Percentiles rank a stretch among this genome's conserved stretches.
These are phyloP conservation scores for Podospora pseudopauciseta DNA, from an alignment of 495 filamentous ascomycete species.

Conservation along the genomic window DNA sequence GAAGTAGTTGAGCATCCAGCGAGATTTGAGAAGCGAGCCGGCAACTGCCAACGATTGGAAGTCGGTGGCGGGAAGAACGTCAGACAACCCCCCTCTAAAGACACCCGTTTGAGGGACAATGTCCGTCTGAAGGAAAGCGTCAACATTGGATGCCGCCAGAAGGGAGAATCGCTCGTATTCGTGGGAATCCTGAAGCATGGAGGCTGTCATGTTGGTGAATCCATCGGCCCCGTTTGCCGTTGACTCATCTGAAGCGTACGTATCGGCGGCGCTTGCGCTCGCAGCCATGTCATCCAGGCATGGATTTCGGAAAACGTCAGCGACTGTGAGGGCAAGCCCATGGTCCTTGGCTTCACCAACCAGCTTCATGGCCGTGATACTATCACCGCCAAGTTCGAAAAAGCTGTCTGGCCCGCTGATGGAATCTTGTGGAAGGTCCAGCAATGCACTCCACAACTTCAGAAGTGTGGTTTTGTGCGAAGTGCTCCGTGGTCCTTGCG, in stretches of 20 bases:
- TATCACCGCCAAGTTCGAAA: slow-evolving; percentile 60
- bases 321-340: slow-evolving; percentile 50
- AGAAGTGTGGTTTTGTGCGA: slow-evolving; percentile 25
- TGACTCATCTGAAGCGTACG: neutral
- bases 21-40: slow-evolving; percentile 51
- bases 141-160: slow-evolving; percentile 43
- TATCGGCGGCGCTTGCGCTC: neutral
- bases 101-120: slow-evolving; percentile 55
- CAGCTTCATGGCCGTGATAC: slow-evolving; percentile 61
- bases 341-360: slow-evolving; percentile 49
- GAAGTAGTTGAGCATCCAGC: slow-evolving; percentile 51
- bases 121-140: slow-evolving; percentile 48
- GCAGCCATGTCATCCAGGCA: slow-evolving; percentile 20
- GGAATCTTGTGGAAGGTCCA: slow-evolving; percentile 20
- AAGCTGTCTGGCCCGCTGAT: slow-evolving; percentile 53
- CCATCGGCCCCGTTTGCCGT: neutral
- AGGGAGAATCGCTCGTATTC: slow-evolving; percentile 47
- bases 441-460: slow-evolving; percentile 25
- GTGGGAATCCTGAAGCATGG: slow-evolving; percentile 16
- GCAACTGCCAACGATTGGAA: slow-evolving; percentile 59
- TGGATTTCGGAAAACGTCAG: slow-evolving; percentile 40
- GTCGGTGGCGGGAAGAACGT: slow-evolving; percentile 59
- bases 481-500: neutral
- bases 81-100: slow-evolving; percentile 46
- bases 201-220: slow-evolving; percentile 1